phyloP scores from a whole-genome alignment of 1,284 basidiomycete species.

The Austroboletus novae-zelandiae region DNA sequence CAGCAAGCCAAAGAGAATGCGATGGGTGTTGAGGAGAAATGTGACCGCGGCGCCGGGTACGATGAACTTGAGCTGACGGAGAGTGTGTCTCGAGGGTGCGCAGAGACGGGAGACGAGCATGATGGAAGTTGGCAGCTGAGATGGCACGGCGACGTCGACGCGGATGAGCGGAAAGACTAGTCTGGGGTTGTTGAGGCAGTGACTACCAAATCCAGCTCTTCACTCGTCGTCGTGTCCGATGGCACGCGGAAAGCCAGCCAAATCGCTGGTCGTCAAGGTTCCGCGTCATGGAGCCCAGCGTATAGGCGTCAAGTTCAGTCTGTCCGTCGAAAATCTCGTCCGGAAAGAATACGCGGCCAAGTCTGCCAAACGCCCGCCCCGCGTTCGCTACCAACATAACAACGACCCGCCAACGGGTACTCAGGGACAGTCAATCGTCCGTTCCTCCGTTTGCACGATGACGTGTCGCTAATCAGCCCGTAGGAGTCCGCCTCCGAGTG shows the following conservation, averaged over 20 bases:
- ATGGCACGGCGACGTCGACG: slow-evolving; percentile 2
- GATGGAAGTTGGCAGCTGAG: slow-evolving; percentile 9
- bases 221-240: slow-evolving; percentile 9
- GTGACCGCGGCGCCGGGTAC: slow-evolving; percentile 63
- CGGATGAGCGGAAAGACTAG: neutral
- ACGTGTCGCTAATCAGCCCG: slow-evolving; percentile 2
- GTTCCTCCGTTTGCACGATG: slow-evolving; percentile 21
- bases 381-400: slow-evolving; percentile 60
- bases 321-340: slow-evolving; percentile 55
- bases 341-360: slow-evolving; percentile 36
- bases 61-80: slow-evolving; percentile 70
- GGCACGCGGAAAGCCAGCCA: slow-evolving; percentile 31
- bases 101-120: slow-evolving; percentile 17
- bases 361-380: slow-evolving; percentile 33
- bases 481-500: slow-evolving; percentile 81
- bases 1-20: slow-evolving; percentile 47
- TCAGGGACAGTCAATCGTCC: slow-evolving; percentile 59
- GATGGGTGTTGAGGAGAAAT: slow-evolving; percentile 55
- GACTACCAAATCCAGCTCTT: slow-evolving; percentile 20
- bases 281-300: slow-evolving; percentile 73
- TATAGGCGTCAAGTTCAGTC: slow-evolving; percentile 58
- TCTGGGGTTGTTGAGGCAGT: neutral
- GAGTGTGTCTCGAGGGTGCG: slow-evolving; percentile 45
- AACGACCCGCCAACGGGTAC: slow-evolving; percentile 46
- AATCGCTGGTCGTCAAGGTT: slow-evolving; percentile 57